phyloP scores from a whole-genome alignment of 768 basidiomycete genomes.

The Rhodotorula toruloides region DNA sequence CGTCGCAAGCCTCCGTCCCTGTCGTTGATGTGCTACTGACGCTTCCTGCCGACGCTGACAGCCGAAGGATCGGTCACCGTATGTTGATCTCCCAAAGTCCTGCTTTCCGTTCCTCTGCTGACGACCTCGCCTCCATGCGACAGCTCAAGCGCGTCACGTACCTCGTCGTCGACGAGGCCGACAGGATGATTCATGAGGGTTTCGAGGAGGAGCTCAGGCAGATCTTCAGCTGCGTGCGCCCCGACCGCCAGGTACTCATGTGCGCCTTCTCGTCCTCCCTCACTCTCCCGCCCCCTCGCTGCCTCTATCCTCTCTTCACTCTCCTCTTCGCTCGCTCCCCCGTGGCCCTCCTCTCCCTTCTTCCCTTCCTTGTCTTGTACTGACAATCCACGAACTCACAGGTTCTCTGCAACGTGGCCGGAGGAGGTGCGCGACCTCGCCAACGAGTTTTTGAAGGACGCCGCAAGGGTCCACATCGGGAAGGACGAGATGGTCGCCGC shows the following conservation, averaged over 20 bases:
- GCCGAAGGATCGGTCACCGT: too few relatives aligned
- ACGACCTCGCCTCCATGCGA: constrained; percentile 84
- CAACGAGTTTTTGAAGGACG: constrained; percentile 89
- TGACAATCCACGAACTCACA: too few relatives aligned
- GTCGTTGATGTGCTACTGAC: constrained; percentile 83
- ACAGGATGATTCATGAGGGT: constrained; percentile 96
- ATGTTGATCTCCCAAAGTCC: too few relatives aligned
- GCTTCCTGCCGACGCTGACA: too few relatives aligned
- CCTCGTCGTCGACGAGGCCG: constrained; percentile 97
- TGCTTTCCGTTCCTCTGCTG: constrained; percentile 52
- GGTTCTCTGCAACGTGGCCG: constrained; percentile 74
- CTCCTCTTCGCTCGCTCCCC: too few relatives aligned
- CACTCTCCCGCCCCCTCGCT: too few relatives aligned
- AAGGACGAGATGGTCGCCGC: constrained; percentile 59
- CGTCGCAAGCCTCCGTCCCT: constrained; percentile 76
- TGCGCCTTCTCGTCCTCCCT: neutral
- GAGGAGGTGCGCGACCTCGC: constrained; percentile 89
- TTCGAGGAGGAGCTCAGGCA: constrained; percentile 50
- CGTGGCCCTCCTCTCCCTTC: neutral
- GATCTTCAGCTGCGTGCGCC: constrained; percentile 54
- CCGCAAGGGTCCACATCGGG: constrained; percentile 96
- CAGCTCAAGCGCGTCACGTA: constrained; percentile 86
- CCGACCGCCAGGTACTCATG: constrained; percentile 94
- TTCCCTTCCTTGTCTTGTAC: too few relatives aligned
- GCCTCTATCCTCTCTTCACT: too few relatives aligned